These are phyloP conservation scores for Coemansia sp. DNA, from an alignment of 192 early-diverging fungal genomes.

Conservation along the genomic window DNA sequence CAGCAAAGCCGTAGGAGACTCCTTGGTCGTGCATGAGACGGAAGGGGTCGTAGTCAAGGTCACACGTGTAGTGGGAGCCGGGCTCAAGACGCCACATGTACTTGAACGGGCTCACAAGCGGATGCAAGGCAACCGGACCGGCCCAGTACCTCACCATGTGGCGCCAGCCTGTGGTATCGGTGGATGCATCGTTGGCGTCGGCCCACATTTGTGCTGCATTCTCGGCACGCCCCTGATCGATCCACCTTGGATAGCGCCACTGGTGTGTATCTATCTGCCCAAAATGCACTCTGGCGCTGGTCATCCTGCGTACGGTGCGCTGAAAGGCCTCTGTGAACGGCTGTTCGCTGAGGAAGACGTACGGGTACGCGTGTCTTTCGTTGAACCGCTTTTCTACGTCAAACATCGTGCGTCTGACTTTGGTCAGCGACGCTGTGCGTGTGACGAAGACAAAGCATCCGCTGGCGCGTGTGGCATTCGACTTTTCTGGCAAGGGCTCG, in stretches of 20 bases:
- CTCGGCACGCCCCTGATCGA: slow-evolving; percentile 5
- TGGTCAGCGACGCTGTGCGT: slow-evolving; percentile 56
- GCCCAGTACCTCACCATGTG: slow-evolving; percentile 40
- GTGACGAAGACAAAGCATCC: slow-evolving; percentile 54
- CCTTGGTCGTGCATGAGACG: neutral
- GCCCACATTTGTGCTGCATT: slow-evolving; percentile 6
- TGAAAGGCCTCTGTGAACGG: slow-evolving; percentile 62
- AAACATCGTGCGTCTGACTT: slow-evolving; percentile 56
- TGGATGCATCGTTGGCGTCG: slow-evolving; percentile 1
- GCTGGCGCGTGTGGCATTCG: neutral
- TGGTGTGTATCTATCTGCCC: slow-evolving; percentile 12
- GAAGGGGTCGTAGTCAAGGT: slow-evolving; percentile 31
- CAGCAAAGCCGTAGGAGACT: slow-evolving; percentile 24
- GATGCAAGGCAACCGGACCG: slow-evolving; percentile 20
- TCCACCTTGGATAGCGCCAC: slow-evolving; percentile 24
- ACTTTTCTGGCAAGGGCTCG: neutral
- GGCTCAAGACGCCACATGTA: slow-evolving; percentile 42
- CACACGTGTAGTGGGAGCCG: slow-evolving; percentile 39
- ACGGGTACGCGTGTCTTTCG: slow-evolving; percentile 64
- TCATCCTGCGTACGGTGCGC: slow-evolving; percentile 14
- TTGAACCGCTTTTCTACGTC: slow-evolving; percentile 67
- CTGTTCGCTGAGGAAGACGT: slow-evolving; percentile 72
- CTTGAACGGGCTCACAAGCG: slow-evolving; percentile 8
- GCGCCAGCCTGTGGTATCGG: slow-evolving; percentile 7
- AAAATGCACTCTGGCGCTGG: slow-evolving; percentile 31